These are phyloP conservation scores for Juncus effusus DNA, from an alignment of 176 grass and related monocot species.

Conservation along the genomic window DNA sequence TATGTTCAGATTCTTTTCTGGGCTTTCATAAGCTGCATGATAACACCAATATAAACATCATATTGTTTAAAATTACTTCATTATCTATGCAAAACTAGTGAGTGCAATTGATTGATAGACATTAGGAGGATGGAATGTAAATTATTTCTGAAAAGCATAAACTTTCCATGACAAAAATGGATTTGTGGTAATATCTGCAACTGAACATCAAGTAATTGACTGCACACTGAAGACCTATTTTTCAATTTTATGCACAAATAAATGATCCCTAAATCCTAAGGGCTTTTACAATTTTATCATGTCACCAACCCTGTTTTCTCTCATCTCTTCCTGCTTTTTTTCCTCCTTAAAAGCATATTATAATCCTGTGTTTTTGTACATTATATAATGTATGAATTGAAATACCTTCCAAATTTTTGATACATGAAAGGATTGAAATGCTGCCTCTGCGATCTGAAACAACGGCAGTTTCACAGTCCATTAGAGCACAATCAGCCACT, in stretches of 20 bases:
- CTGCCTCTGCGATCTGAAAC: constrained; percentile 90
- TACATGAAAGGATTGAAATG: constrained; percentile 83
- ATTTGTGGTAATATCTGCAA: too few relatives aligned
- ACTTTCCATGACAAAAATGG: too few relatives aligned
- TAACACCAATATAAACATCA: constrained; percentile 4
- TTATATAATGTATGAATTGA: too few relatives aligned
- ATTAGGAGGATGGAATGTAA: too few relatives aligned
- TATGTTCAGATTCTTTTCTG: constrained; percentile 78
- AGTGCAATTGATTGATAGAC: too few relatives aligned
- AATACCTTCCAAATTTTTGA: constrained; percentile 76
- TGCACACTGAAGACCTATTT: too few relatives aligned
- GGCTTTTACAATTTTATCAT: not conserved
- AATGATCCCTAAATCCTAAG: too few relatives aligned
- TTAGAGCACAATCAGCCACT: constrained; percentile 84
- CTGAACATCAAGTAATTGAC: too few relatives aligned
- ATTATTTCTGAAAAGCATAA: too few relatives aligned
- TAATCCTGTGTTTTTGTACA: not conserved
- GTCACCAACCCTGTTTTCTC: not conserved
- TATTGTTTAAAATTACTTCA: too few relatives aligned
- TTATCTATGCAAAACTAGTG: too few relatives aligned
- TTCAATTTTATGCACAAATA: too few relatives aligned
- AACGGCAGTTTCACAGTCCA: constrained; percentile 67
- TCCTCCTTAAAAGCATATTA: constrained; percentile 1
- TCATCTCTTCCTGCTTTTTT: not conserved
- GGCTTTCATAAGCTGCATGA: constrained; percentile 76